Percentiles rank a stretch among this genome's conserved stretches.
Evolutionary conservation across 768 basidiomycete species (phyloP).

Genomic region (Auricularia auricula-judae): DNA sequence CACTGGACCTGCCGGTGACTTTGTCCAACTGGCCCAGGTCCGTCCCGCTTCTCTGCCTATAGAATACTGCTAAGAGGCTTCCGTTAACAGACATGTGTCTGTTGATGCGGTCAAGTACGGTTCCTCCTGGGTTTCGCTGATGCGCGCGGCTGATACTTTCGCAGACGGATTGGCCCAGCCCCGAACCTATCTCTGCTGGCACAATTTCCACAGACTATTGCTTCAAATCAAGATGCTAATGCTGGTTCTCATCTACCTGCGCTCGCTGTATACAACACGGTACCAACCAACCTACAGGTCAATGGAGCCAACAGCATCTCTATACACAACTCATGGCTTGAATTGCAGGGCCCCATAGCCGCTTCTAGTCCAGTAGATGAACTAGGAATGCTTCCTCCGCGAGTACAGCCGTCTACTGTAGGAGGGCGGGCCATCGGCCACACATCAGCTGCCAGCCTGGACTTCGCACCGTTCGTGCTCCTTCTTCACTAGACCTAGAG

Average conservation of each 20-base stretch:
- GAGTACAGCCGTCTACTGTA: not conserved
- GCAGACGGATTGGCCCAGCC: slow-evolving; percentile 39
- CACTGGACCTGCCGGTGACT: slow-evolving; percentile 68
- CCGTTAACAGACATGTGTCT: slow-evolving; percentile 44
- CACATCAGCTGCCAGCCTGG: not conserved
- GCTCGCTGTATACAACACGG: no score
- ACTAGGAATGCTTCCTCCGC: not conserved
- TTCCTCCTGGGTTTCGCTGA: not conserved
- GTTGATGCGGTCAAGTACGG: slow-evolving; percentile 50
- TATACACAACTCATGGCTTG: no score
- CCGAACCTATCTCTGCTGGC: slow-evolving; percentile 26
- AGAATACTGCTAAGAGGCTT: not conserved
- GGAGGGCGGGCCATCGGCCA: not conserved
- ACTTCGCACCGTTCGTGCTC: not conserved
- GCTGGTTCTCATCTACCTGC: not conserved
- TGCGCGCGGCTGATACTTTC: not conserved
- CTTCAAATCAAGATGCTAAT: not conserved
- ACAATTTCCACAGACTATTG: not conserved
- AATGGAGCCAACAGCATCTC: no score
- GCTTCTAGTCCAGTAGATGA: not conserved
- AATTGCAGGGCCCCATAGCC: no score
- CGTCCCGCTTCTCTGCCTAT: slow-evolving; percentile 13
- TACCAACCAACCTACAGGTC: no score
- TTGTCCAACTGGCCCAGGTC: slow-evolving; percentile 82
- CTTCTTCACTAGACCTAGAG: not conserved